These are phyloP conservation scores for Allantophomopsis lycopodina DNA, from an alignment of 2,329 filamentous ascomycete species.

Conservation along the genomic window DNA sequence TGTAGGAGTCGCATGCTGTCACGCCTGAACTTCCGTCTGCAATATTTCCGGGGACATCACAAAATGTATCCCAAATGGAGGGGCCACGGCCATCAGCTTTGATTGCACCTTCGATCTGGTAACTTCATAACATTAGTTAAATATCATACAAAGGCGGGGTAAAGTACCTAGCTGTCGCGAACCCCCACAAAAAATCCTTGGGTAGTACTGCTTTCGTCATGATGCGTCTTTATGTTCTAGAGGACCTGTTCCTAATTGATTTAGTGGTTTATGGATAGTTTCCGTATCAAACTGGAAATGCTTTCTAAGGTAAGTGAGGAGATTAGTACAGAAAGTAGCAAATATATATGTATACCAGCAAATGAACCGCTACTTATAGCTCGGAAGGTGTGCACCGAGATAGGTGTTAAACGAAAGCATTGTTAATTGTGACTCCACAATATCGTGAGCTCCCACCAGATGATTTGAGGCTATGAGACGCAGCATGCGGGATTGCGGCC, in stretches of 20 bases:
- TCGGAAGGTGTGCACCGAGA: too few species aligned
- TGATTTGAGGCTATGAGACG: too few species aligned
- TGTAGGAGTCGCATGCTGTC: slow-evolving; percentile 77
- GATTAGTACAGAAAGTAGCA: too few species aligned
- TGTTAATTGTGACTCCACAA: too few species aligned
- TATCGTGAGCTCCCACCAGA: too few species aligned
- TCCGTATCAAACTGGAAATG: too few species aligned
- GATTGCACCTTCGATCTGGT: slow-evolving; percentile 73
- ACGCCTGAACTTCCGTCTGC: slow-evolving; percentile 63
- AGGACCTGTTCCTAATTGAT: too few species aligned
- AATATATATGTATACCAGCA: slow-evolving; percentile 7
- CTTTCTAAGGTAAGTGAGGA: too few species aligned
- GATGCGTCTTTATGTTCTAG: slow-evolving; percentile 6
- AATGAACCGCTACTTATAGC: too few species aligned
- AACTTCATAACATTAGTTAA: slow-evolving; percentile 33
- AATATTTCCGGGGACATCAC: slow-evolving; percentile 67
- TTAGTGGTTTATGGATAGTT: too few species aligned
- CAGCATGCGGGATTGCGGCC: too few species aligned
- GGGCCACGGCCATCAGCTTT: slow-evolving; percentile 66
- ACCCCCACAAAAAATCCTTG: slow-evolving; percentile 65
- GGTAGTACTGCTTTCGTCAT: slow-evolving; percentile 40
- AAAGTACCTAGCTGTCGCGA: slow-evolving; percentile 59
- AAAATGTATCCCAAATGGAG: slow-evolving; percentile 88
- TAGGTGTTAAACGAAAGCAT: too few species aligned
- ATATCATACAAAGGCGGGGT: background rate